Percentiles rank a stretch among this genome's conserved stretches.
These are phyloP conservation scores for Sporisorium scitamineum DNA, from an alignment of 1,284 basidiomycete genomes.

Conservation along the genomic window DNA sequence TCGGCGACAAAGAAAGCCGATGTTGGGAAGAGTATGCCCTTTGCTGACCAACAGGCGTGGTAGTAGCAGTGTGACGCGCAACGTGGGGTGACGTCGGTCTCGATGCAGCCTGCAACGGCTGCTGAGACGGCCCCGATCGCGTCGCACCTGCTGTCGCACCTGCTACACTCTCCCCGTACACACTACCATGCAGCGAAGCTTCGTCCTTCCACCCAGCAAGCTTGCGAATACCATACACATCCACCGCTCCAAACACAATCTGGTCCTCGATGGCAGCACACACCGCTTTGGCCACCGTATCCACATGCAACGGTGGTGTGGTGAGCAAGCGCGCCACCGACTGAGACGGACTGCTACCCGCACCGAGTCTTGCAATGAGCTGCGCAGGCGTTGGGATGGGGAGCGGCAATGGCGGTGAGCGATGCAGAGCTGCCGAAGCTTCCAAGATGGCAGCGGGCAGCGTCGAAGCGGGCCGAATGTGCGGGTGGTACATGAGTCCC, in stretches of 20 bases:
- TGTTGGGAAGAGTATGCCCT: constrained; percentile 3
- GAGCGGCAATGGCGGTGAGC: constrained; percentile 63
- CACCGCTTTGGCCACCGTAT: constrained; percentile 90
- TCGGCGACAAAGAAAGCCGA: background rate
- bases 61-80: constrained; percentile 14
- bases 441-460: constrained; percentile 87
- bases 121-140: constrained; percentile 15
- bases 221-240: constrained; percentile 48
- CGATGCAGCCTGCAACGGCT: constrained; percentile 16
- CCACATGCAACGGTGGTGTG: constrained; percentile 91
- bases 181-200: constrained; percentile 25
- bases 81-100: constrained; percentile 13
- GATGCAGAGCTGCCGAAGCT: constrained; percentile 70
- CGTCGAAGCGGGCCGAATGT: constrained; percentile 86
- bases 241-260: constrained; percentile 46
- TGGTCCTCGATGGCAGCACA: constrained; percentile 72
- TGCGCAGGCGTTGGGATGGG: constrained; percentile 76
- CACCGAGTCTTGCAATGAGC: constrained; percentile 30
- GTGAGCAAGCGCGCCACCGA: constrained; percentile 82
- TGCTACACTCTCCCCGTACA: constrained; percentile 13
- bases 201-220: constrained; percentile 60
- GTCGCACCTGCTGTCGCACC: background rate
- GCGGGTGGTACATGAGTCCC: constrained; percentile 96
- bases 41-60: constrained; percentile 19
- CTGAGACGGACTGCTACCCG: constrained; percentile 64